Conservation (phyloP, 2,329 filamentous ascomycete genomes). For the Epichloe coenophiala region DNA sequence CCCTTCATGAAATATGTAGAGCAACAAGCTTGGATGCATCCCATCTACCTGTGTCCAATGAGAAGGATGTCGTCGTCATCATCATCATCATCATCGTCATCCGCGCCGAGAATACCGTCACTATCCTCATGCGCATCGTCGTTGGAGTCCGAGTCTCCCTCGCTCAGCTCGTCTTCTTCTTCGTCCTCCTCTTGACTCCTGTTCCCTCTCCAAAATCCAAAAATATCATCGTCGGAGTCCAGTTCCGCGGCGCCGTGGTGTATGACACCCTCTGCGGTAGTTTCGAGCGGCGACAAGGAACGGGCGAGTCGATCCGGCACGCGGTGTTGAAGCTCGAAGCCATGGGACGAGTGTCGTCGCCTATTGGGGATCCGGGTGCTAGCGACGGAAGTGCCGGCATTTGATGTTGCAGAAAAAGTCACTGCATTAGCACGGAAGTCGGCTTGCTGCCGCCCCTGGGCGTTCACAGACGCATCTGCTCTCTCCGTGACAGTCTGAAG, state of each 20-base stretch:
- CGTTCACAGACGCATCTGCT: constrained; percentile 4
- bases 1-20: neutral
- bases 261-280: constrained; percentile 14
- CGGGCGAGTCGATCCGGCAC: constrained; percentile 29
- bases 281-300: constrained; percentile 28
- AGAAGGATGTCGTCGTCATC: constrained; percentile 37
- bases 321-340: constrained; percentile 17
- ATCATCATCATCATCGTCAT: constrained; percentile 30
- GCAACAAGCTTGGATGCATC: neutral
- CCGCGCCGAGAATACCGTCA: constrained; percentile 28
- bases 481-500: constrained; percentile 15
- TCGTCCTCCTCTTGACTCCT: constrained; percentile 24
- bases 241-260: constrained; percentile 19
- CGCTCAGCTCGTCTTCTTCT: constrained; percentile 26
- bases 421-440: constrained; percentile 1
- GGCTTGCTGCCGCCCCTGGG: constrained; percentile 1
- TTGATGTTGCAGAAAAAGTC: neutral
- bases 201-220: constrained; percentile 42
- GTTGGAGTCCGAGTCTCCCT: constrained; percentile 35
- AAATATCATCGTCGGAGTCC: constrained; percentile 41
- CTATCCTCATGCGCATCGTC: constrained; percentile 29
- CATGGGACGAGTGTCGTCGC: constrained; percentile 27
- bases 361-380: constrained; percentile 13
- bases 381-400: constrained; percentile 1
- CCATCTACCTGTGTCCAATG: constrained; percentile 32